Base-by-base conservation (phyloP, 2,329 filamentous ascomycete genomes). In the Pseudocercospora fijiensis region DNA sequence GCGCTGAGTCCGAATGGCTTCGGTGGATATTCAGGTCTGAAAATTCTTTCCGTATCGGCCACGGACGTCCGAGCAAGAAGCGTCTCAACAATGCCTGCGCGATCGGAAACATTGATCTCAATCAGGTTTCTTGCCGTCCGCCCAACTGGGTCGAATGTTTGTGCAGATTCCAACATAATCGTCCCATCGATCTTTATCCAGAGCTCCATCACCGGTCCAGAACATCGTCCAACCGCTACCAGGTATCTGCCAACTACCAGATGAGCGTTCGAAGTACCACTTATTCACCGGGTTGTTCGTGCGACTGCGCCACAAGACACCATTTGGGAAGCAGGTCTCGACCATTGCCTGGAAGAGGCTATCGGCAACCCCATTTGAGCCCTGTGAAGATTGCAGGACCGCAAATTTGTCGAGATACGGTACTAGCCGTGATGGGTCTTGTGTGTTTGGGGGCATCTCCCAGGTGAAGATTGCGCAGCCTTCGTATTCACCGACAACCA, bases 401-500 rank as follows among this genome's bases (percentile, higher is more conserved):
- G 95, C 95, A 75, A 99, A 98, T 76, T 99, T 99, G 78, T 99
- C 95, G 26, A 99, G 84, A 75, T 99, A 99, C 0, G 95, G 95
- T 0, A 98, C 90, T 69, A 91, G 84, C 11, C 90, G 84, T 0
- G 83, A 83, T 43, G 78, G 73, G 56, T 83, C 82, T 16, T 59
- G 62, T 13, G 61, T 58, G 13, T 58, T 61, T 2, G 81, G 83
- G 0, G 93, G 92, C 26, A 83, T 83, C 78, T 99, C 95, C 95
- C 95, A 99, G 0, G 95, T 99, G 20, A 98, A 80, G 51, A 99
- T 90, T 2, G 95, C 95, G 1, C 92, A 93, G 59, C 95, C 95
- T 81, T 98, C 95, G 77, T 99, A 99, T 73, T 96, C 90, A 7
- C 95, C 95, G 0, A 94, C 95, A 57, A 99, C 90, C 67, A 99